Evolutionary conservation across 768 basidiomycete genomes (phyloP), one percentile per base, ranked within the genome.

Genomic region (Naganishia vishniacii): DNA sequence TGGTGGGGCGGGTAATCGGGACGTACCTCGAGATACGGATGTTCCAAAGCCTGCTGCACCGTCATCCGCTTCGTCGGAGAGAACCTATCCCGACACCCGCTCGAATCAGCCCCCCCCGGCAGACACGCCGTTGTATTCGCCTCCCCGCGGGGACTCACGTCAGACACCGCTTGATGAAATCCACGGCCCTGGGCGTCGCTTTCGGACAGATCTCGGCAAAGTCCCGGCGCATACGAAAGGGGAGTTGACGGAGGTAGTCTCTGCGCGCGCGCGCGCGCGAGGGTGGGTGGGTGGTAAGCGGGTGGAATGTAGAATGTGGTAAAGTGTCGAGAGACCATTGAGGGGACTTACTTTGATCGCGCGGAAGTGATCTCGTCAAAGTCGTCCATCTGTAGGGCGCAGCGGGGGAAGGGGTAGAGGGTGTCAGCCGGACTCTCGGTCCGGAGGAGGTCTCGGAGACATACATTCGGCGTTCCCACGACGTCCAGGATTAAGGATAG

Each of bases 401-500:
- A n/a, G n/a, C n/a, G n/a, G n/a, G n/a, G n/a, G n/a, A n/a, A n/a
- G n/a, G n/a, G n/a, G n/a, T n/a, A n/a, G n/a, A n/a, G n/a, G n/a
- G n/a, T n/a, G n/a, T n/a, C n/a, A n/a, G n/a, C n/a, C n/a, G n/a
- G n/a, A n/a, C n/a, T n/a, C n/a, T n/a, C n/a, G n/a, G n/a, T n/a
- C n/a, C n/a, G n/a, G n/a, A n/a, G n/a, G n/a, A n/a, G n/a, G n/a
- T n/a, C n/a, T 42, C 58, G 18, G 60, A 37, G 11, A 44, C 70
- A 59, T 41, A 72, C 70, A 12, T 73, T 72, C 0, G 80, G 79
- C 18, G 79, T 80, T 0, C 93, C 93, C 40, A 97, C 84, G n/a
- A 93, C 87, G 71, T 94, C 91, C 63, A 95, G 84, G 69, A 98
- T 95, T 61, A 94, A 82, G 7, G 86, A 87, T 8, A 97, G 82